phyloP scores from a whole-genome alignment of 176 grass and related monocot genomes.

The Carex pumila region DNA sequence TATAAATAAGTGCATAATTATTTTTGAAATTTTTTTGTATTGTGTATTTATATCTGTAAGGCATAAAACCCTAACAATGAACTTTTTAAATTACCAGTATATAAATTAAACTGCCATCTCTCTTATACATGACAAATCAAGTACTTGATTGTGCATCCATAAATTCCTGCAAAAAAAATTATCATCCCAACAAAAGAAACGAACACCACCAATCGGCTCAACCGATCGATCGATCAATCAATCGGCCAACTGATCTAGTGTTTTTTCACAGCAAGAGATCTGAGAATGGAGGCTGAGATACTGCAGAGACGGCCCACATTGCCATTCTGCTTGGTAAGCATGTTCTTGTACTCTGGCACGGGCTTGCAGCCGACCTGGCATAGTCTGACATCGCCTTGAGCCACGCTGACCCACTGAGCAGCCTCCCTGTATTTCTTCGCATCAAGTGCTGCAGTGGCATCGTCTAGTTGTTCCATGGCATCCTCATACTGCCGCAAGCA shows the following conservation, averaged over 20 bases:
- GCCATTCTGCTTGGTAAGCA: constrained; percentile 44
- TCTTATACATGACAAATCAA: background rate
- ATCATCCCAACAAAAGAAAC: background rate
- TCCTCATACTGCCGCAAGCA: constrained; percentile 50
- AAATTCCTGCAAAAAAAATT: background rate
- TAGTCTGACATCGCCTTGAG: constrained; percentile 41
- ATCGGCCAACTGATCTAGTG: background rate
- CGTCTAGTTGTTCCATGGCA: constrained; percentile 56
- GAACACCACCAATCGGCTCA: background rate
- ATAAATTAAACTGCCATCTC: constrained; percentile 12
- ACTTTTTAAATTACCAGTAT: background rate
- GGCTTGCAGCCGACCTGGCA: constrained; percentile 47
- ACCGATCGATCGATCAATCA: background rate
- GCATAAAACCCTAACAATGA: constrained; percentile 6
- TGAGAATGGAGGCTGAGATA: constrained; percentile 43
- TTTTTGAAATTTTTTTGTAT: background rate
- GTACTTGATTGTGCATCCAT: constrained; percentile 4
- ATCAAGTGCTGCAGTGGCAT: constrained; percentile 40
- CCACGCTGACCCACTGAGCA: constrained; percentile 29
- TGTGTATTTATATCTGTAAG: background rate
- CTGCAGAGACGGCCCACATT: constrained; percentile 52
- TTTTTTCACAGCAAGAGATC: constrained; percentile 11
- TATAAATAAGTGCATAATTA: background rate
- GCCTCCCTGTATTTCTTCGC: constrained; percentile 32
- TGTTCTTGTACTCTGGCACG: constrained; percentile 29